These are phyloP conservation scores for Cyphellophora europaea DNA, from an alignment of 2,329 filamentous ascomycete genomes.

Conservation along the genomic window DNA sequence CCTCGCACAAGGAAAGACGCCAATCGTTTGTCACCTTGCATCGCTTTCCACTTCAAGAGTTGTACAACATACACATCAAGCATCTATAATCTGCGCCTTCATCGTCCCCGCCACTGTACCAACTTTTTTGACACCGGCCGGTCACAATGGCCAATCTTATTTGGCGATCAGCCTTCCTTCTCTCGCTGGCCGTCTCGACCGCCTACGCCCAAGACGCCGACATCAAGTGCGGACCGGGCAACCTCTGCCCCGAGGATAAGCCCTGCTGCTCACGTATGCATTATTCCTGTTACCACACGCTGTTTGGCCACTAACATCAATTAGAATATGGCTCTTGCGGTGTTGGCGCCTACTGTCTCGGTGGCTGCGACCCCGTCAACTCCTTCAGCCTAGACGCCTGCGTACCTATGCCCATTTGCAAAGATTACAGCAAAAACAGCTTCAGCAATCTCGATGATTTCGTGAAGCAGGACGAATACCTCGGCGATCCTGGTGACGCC, in stretches of 20 bases:
- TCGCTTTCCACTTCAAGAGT: no score
- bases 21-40: no score
- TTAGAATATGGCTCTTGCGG: conserved; percentile 88
- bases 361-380: conserved; percentile 82
- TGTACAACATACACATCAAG: no score
- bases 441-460: conserved; percentile 66
- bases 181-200: conserved; percentile 12
- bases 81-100: no score
- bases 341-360: conserved; percentile 88
- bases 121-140: no score
- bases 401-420: conserved; percentile 72
- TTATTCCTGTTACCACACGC: not conserved
- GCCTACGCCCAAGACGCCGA: conserved; percentile 21
- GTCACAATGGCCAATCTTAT: conserved; percentile 5
- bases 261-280: conserved; percentile 73
- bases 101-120: no score
- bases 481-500: conserved; percentile 67
- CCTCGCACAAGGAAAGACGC: no score
- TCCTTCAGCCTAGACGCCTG: conserved; percentile 80
- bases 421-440: conserved; percentile 54
- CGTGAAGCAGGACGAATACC: conserved; percentile 65
- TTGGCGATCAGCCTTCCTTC: conserved; percentile 7
- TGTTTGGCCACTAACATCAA: no score
- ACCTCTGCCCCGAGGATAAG: conserved; percentile 60
- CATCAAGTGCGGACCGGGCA: conserved; percentile 32